Evolutionary conservation across 1,284 basidiomycete species (phyloP).

Genomic region (Puccinia triticina): DNA sequence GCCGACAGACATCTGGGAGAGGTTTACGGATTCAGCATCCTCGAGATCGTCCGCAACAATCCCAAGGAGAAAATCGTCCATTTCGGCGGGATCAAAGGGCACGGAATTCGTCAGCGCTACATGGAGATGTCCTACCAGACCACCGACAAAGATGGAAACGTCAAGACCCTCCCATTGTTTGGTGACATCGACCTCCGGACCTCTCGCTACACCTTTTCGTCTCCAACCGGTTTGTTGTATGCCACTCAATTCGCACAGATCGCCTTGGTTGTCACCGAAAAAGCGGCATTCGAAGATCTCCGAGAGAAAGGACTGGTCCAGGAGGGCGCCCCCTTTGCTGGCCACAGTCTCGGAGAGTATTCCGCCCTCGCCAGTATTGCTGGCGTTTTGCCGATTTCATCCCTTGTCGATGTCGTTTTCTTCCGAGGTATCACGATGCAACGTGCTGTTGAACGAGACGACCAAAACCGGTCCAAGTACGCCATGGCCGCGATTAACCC

Average conservation of each 20-base stretch:
- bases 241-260: constrained; percentile 99
- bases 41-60: constrained; percentile 97
- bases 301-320: constrained; percentile 92
- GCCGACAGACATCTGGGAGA: constrained; percentile 90
- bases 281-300: constrained; percentile 97
- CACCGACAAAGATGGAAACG: constrained; percentile 77
- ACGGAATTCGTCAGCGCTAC: constrained; percentile 94
- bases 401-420: constrained; percentile 97
- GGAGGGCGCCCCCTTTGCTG: constrained; percentile 87
- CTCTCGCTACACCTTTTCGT: constrained; percentile 93
- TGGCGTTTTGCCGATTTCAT: constrained; percentile 88
- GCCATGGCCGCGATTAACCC: constrained; percentile 99
- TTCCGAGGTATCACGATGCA: constrained; percentile 99
- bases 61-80: constrained; percentile 97
- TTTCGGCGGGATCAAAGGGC: constrained; percentile 98
- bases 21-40: constrained; percentile 95
- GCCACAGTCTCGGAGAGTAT: constrained; percentile 97
- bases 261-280: constrained; percentile 94
- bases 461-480: constrained; percentile 88
- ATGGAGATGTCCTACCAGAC: constrained; percentile 99
- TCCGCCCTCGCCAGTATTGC: constrained; percentile 96
- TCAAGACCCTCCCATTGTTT: constrained; percentile 92
- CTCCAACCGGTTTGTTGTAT: constrained; percentile 90
- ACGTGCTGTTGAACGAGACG: constrained; percentile 91
- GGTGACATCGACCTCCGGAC: constrained; percentile 79